Evolutionary conservation across 1,284 basidiomycete genomes (phyloP).

Genomic region (Malassezia obtusa): DNA sequence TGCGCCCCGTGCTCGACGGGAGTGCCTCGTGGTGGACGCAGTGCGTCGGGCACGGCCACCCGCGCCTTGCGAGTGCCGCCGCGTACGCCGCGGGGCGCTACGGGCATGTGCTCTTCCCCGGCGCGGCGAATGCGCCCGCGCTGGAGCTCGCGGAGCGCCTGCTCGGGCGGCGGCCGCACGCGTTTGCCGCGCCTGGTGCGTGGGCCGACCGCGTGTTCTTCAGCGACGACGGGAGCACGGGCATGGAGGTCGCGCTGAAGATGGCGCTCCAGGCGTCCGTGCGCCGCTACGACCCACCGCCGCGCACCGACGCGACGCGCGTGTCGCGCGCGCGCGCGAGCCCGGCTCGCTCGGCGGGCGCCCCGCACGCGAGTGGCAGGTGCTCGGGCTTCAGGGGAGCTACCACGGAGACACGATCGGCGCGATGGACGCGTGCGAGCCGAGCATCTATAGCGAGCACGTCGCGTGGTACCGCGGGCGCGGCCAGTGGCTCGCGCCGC

Average conservation of each 20-base stretch:
- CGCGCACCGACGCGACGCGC: conserved; percentile 28
- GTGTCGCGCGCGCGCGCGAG: conserved; percentile 17
- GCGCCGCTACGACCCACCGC: conserved; percentile 21
- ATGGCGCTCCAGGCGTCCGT: conserved; percentile 57
- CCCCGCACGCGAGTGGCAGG: conserved; percentile 55
- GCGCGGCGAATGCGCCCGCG: conserved; percentile 74
- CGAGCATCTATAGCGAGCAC: conserved; percentile 66
- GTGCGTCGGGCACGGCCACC: conserved; percentile 71
- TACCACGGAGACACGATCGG: conserved; percentile 99
- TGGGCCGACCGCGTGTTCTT: conserved; percentile 90
- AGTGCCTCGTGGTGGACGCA: conserved; percentile 99
- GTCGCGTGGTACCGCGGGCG: conserved; percentile 93
- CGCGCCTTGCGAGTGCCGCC: conserved; percentile 70
- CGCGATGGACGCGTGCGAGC: conserved; percentile 86
- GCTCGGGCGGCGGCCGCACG: conserved; percentile 50
- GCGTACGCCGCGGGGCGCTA: conserved; percentile 83
- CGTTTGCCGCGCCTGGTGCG: conserved; percentile 58
- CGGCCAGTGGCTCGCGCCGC: conserved; percentile 87
- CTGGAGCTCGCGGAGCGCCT: conserved; percentile 63
- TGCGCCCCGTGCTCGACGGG: conserved; percentile 58
- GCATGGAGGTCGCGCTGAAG: conserved; percentile 90
- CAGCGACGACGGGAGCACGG: conserved; percentile 88
- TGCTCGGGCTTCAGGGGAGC: conserved; percentile 80
- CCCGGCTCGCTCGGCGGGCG: conserved; percentile 26
- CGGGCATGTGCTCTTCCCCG: conserved; percentile 92